Percentiles rank a stretch among this genome's conserved stretches.
phyloP scores from a whole-genome alignment of 805 yeast genomes.

The Spathaspora boniae region DNA sequence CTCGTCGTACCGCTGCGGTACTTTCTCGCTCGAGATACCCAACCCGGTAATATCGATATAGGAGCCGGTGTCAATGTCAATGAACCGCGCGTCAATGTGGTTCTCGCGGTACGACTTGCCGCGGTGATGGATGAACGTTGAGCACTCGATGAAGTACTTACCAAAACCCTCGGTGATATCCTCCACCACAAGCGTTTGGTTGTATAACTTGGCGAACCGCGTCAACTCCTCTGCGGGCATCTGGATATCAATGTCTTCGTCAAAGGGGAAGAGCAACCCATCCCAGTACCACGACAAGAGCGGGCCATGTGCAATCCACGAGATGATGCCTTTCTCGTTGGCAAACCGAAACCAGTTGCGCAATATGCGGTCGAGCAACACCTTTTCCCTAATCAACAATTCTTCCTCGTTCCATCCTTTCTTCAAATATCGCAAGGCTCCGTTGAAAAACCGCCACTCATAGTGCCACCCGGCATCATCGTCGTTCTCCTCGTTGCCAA shows the following conservation, averaged over 20 bases:
- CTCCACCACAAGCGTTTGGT: slow-evolving; percentile 29
- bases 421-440: slow-evolving; percentile 44
- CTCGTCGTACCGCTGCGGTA: slow-evolving; percentile 17
- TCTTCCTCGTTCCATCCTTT: slow-evolving; percentile 23
- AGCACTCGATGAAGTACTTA: slow-evolving; percentile 28
- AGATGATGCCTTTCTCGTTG: slow-evolving; percentile 24
- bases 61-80: slow-evolving; percentile 57
- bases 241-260: slow-evolving; percentile 30
- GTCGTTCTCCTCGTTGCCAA: slow-evolving; percentile 20
- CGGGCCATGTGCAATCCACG: slow-evolving; percentile 33
- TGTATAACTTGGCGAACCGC: slow-evolving; percentile 23
- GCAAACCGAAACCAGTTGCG: slow-evolving; percentile 30
- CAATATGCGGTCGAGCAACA: slow-evolving; percentile 17
- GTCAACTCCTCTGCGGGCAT: slow-evolving; percentile 28
- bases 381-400: slow-evolving; percentile 17
- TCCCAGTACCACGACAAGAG: slow-evolving; percentile 33
- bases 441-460: slow-evolving; percentile 57
- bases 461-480: slow-evolving; percentile 51
- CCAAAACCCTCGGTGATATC: slow-evolving; percentile 31
- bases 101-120: slow-evolving; percentile 23
- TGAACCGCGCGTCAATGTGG: slow-evolving; percentile 46
- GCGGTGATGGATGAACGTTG: slow-evolving; percentile 30
- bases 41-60: slow-evolving; percentile 58
- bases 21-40: slow-evolving; percentile 18
- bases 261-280: slow-evolving; percentile 30